phyloP scores from a whole-genome alignment of 1,284 basidiomycete species.

The Ceratorhiza oryzae-sativae region DNA sequence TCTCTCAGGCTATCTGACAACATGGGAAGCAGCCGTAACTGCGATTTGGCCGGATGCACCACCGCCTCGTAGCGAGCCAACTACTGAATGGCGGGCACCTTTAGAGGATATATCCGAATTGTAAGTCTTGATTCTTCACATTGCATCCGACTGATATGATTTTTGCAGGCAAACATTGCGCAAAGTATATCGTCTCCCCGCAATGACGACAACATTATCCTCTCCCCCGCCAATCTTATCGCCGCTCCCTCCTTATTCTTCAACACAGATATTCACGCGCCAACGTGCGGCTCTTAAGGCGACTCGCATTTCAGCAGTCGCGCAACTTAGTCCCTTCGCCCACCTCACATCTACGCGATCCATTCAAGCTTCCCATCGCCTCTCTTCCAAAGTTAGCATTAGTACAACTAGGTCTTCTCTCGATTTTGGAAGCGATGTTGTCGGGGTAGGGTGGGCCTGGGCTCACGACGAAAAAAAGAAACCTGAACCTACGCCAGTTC shows the following conservation, averaged over 20 bases:
- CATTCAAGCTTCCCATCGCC: conserved; percentile 23
- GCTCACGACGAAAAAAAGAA: conserved; percentile 36
- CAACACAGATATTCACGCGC: conserved; percentile 10
- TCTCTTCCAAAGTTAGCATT: conserved; percentile 24
- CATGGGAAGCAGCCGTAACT: conserved; percentile 25
- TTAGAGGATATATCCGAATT: conserved; percentile 28
- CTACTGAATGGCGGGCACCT: conserved; percentile 27
- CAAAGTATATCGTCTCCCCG: conserved; percentile 33
- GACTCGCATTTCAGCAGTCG: conserved; percentile 27
- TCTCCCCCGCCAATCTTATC: conserved; percentile 25
- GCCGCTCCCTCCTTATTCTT: conserved; percentile 16
- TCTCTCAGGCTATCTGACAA: conserved; percentile 22
- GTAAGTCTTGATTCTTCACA: background rate
- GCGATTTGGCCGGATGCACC: conserved; percentile 31
- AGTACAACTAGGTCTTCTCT: conserved; percentile 25
- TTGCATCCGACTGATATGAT: background rate
- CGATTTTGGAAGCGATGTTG: conserved; percentile 27
- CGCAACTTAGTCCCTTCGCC: conserved; percentile 32
- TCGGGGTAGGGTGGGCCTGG: conserved; percentile 35
- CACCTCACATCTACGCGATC: conserved; percentile 31
- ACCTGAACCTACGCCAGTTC: background rate
- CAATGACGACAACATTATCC: conserved; percentile 20
- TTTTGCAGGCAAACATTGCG: conserved; percentile 29
- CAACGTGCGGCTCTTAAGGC: conserved; percentile 34
- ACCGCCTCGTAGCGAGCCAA: conserved; percentile 21